Evolutionary conservation across 2,329 filamentous ascomycete species (phyloP), one percentile per base, ranked within the genome.

Genomic region (Paraphoma chrysanthemicola): DNA sequence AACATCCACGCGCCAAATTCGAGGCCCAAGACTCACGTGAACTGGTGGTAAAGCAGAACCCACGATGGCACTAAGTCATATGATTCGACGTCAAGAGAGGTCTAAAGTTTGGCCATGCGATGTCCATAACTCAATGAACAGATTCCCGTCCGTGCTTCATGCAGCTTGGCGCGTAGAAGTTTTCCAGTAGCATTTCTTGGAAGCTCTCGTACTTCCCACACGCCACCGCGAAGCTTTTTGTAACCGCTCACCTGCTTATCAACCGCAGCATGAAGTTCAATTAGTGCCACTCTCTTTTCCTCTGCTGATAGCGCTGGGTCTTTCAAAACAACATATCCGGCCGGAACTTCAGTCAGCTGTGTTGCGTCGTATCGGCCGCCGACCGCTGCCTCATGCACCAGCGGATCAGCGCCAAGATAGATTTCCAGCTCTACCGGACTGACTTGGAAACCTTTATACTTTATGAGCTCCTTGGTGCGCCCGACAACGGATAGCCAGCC

Each of bases 401-500:
- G 44, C 6, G 44, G 51, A 41, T 65, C 60, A 23, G 56, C 47
- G 33, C 56, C 53, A 43, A 66, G 38, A n/a, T 60, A 48, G 7
- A 45, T 29, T 29, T 66, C 63, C 1, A 66, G 55, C 52, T 66
- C 59, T 2, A 51, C 17, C 1, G 63, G 63, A 11, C 50, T 45
- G 3, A 64, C 55, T 29, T 66, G 63, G 53, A 64, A 63, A 8
- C 57, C 63, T 39, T 64, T 66, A 53, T 64, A 62, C 41, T 66
- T 66, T 12, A 66, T 64, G 1, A 64, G 46, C 44, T 66, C 70
- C 46, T 73, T 73, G 10, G 68, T 67, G 4, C 92, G 87, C 69
- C 96, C 93, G 0, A 92, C 94, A 71, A 96, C 92, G 78, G 88
- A 95, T 66, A 95, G 89, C 68, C 94, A 90, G 28, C 90, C 90